Base-by-base conservation (phyloP, 2,329 filamentous ascomycete species). In the Colletotrichum noveboracense region DNA sequence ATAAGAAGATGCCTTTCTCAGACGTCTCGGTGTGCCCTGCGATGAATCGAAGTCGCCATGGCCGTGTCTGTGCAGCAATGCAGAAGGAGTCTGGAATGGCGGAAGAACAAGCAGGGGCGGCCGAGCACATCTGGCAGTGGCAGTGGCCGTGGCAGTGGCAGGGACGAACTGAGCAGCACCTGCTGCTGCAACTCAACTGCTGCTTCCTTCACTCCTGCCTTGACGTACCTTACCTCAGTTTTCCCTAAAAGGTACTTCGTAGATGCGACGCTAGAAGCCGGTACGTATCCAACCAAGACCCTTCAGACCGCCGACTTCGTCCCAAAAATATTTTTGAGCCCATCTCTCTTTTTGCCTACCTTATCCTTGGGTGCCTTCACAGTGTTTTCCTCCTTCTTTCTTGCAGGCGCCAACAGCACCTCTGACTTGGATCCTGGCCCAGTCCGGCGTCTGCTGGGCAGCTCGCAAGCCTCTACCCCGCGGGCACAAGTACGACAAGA, bases 241-340 rank as follows among this genome's bases (percentile, higher is more conserved):
- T 18, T 12, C 43, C 43, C 43, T 0, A 52, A 52, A 7, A 7
- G 43, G 34, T 36, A 36, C 38, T 12, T 52, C n/a, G 43, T 52
- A 52, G n/a, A 52, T 48, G 28, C 56, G 34, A 38, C 36, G 56
- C 56, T 43, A 12, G 56, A 26, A 12, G 24, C 24, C 18, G 30
- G 55, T 72, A 75, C 72, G 52, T 72, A 43, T 38, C 56, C 14
- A 9, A 21, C 10, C 14, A 56, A 61, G 68, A 72, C 61, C 68
- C 61, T 75, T 62, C 38, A 62, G 73, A 75, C 72, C 69, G 72
- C 69, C 48, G 32, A 71, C 61, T 38, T 72, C 69, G 62, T 75
- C 72, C 69, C 68, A 72, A 66, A 71, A 72, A 43, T 7, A 64
- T 34, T 65, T 60, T 72, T 66, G 30, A 43, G 69, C 36, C 26